Conservation (phyloP, 2,329 filamentous ascomycete species). For the Tolypocladium capitatum region DNA sequence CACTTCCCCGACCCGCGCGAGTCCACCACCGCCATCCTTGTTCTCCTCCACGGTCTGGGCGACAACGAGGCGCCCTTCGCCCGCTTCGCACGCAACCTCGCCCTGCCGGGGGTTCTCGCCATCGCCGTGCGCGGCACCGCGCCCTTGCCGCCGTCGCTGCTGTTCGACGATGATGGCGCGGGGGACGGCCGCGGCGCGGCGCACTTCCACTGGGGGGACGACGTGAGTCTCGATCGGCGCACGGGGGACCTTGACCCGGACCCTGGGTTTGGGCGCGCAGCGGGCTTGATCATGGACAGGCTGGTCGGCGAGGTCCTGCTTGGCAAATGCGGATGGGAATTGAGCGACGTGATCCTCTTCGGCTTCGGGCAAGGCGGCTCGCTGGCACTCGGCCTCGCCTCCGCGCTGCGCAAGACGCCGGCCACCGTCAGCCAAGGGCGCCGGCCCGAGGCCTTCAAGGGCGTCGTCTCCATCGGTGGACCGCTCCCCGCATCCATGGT, state of each 20-base stretch:
- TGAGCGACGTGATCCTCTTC: constrained; percentile 47
- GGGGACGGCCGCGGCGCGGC: constrained; percentile 8
- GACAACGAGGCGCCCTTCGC: constrained; percentile 60
- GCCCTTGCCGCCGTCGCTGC: constrained; percentile 54
- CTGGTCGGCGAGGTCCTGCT: constrained; percentile 40
- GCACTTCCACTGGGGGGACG: constrained; percentile 55
- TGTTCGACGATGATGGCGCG: constrained; percentile 23
- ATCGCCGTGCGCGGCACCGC: constrained; percentile 61
- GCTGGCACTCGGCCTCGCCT: constrained; percentile 42
- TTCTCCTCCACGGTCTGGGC: constrained; percentile 76
- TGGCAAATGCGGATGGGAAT: constrained; percentile 43
- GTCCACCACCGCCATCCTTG: constrained; percentile 58
- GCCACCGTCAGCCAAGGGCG: constrained; percentile 18
- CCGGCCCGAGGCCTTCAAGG: constrained; percentile 27
- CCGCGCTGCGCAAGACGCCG: constrained; percentile 24
- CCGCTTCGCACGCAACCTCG: constrained; percentile 52
- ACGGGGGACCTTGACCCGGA: constrained; percentile 46
- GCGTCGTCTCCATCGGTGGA: constrained; percentile 51
- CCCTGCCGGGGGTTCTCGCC: constrained; percentile 63
- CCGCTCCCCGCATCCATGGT: constrained; percentile 40
- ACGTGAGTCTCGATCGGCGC: constrained; percentile 37
- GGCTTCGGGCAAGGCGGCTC: constrained; percentile 58
- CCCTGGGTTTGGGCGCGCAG: constrained; percentile 43
- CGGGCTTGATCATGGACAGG: constrained; percentile 30
- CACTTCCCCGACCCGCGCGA: constrained; percentile 41